These are phyloP conservation scores for Podaxis sp. DNA, from an alignment of 768 basidiomycete genomes.

Conservation along the genomic window DNA sequence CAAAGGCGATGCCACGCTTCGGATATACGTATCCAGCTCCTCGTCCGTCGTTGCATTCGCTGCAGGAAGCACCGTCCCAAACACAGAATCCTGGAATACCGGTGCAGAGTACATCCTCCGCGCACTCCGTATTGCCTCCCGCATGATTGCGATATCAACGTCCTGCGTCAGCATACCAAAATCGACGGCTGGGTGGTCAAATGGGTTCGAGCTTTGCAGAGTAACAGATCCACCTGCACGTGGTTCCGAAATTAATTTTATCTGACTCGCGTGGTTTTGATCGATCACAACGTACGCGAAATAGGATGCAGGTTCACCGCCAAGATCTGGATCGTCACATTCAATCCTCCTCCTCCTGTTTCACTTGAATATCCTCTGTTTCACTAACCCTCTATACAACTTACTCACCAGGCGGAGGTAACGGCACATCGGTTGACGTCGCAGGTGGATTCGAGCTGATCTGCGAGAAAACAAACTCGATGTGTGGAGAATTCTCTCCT, in stretches of 20 bases:
- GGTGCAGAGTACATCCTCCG: conserved; percentile 8
- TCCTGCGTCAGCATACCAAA: conserved; percentile 3
- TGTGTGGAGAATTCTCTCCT: conserved; percentile 12
- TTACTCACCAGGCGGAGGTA: conserved; percentile 4
- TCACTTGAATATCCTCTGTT: neutral
- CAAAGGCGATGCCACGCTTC: conserved; percentile 16
- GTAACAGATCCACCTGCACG: conserved; percentile 8
- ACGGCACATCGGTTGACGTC: neutral
- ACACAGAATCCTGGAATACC: conserved; percentile 6
- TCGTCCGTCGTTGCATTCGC: neutral
- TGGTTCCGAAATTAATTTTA: neutral
- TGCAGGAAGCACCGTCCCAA: neutral
- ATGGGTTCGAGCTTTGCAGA: neutral
- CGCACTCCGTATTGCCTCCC: conserved; percentile 12
- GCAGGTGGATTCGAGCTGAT: neutral
- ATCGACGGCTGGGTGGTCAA: conserved; percentile 7
- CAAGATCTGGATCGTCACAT: conserved; percentile 2
- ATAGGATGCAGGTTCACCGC: neutral
- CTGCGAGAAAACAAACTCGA: conserved; percentile 12
- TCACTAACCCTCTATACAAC: neutral
- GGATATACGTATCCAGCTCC: conserved; percentile 15
- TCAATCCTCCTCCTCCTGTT: neutral
- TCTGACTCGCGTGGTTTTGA: neutral
- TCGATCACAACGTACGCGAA: neutral
- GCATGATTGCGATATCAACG: conserved; percentile 9